Conservation (phyloP, 2,329 filamentous ascomycete species). For the Fusarium piperis region DNA sequence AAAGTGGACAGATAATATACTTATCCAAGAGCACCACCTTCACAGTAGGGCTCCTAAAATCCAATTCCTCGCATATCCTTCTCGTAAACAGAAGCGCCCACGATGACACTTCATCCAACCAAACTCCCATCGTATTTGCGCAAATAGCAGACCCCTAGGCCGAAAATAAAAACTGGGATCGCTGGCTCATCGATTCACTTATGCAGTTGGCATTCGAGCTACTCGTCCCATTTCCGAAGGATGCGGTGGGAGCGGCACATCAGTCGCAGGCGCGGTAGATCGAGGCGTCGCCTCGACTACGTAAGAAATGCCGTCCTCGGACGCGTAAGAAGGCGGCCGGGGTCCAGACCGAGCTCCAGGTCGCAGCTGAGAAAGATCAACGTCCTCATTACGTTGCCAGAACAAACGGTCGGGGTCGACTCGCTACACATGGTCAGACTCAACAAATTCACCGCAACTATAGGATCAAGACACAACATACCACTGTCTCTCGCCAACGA, state of each 20-base stretch:
- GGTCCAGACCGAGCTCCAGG: constrained; percentile 42
- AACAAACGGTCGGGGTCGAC: constrained; percentile 84
- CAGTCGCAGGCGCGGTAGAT: constrained; percentile 60
- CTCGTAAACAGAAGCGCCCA: background rate
- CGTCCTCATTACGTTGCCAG: constrained; percentile 74
- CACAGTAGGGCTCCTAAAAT: background rate
- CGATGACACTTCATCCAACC: background rate
- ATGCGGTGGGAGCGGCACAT: constrained; percentile 57
- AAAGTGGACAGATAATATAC: background rate
- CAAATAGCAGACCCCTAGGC: background rate
- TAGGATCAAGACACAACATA: constrained; percentile 55
- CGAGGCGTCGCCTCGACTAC: constrained; percentile 73
- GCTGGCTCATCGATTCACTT: background rate
- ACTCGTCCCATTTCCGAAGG: constrained; percentile 56
- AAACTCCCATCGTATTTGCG: background rate
- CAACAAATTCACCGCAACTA: background rate
- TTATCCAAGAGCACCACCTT: constrained; percentile 5
- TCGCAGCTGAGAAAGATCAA: constrained; percentile 35
- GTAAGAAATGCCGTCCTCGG: constrained; percentile 79
- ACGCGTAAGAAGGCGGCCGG: constrained; percentile 79
- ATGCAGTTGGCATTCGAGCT: constrained; percentile 28
- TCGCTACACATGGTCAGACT: constrained; percentile 58
- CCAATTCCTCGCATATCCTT: background rate
- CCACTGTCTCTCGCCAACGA: constrained; percentile 83
- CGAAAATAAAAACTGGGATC: background rate